phyloP scores from a whole-genome alignment of 208 protist species.

The Trypanosoma cruzi region DNA sequence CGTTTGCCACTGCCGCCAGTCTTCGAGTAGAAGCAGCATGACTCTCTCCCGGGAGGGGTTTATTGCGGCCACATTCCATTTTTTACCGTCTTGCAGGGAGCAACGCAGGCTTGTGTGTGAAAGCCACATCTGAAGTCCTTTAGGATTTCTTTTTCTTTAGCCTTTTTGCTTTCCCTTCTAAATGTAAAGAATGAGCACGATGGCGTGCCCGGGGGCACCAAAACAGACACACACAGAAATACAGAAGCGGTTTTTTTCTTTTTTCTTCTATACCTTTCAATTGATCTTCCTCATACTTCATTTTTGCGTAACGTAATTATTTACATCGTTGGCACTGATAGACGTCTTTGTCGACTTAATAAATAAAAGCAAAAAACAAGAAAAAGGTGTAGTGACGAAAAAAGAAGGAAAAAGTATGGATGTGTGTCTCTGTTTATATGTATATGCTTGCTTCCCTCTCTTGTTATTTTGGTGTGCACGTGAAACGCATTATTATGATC shows the following conservation, averaged over 20 bases:
- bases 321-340: not conserved
- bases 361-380: too few relatives aligned
- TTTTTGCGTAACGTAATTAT: not conserved
- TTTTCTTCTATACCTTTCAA: not conserved
- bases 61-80: not conserved
- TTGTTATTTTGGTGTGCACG: not conserved
- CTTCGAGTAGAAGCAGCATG: slow-evolving; percentile 6
- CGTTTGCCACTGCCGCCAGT: not conserved
- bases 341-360: too few relatives aligned
- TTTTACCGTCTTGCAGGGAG: not conserved
- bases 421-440: not conserved
- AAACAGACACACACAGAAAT: not conserved
- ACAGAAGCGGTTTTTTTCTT: slow-evolving; percentile 1
- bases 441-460: not conserved
- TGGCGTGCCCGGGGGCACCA: not conserved
- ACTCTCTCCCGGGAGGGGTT: not conserved
- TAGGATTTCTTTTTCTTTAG: not conserved
- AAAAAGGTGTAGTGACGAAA: not conserved
- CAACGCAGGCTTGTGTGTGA: not conserved
- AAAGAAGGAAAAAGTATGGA: not conserved
- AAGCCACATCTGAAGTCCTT: not conserved
- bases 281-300: not conserved
- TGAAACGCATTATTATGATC: not conserved
- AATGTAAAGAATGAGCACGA: not conserved
- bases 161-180: not conserved